These are phyloP conservation scores for Rhodamnia argentea DNA, from an alignment of 345 rosid species.

Conservation along the genomic window DNA sequence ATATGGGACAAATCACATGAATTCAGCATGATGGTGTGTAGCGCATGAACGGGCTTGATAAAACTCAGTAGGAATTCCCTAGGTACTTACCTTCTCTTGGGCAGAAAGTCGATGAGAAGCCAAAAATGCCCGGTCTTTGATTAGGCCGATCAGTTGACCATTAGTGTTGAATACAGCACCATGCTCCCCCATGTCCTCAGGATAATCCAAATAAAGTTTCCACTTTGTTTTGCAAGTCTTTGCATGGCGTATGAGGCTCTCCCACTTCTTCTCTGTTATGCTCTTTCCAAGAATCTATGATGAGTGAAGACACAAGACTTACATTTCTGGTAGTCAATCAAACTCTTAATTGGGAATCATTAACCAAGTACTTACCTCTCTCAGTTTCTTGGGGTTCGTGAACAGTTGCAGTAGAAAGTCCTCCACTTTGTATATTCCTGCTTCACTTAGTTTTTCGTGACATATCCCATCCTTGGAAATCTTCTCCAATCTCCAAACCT, in stretches of 20 bases:
- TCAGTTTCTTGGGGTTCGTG: slow-evolving; percentile 38
- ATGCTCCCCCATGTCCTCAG: neutral
- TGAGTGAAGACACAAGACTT: neutral
- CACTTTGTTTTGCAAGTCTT: neutral
- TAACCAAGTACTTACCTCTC: neutral
- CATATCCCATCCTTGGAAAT: slow-evolving; percentile 76
- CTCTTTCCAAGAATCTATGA: neutral
- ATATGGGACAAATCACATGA: neutral
- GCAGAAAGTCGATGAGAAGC: neutral
- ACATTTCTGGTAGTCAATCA: neutral
- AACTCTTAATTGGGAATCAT: too few species aligned
- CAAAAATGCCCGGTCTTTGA: neutral
- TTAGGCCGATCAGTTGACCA: neutral
- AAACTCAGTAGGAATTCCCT: neutral
- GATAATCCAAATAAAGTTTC: neutral
- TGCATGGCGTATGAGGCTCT: neutral
- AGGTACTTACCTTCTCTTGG: neutral
- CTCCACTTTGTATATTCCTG: slow-evolving; percentile 61
- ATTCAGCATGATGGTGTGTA: neutral
- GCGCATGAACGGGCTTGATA: neutral
- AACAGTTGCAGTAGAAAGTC: slow-evolving; percentile 60
- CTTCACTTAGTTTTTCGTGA: slow-evolving; percentile 65
- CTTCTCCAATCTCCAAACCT: slow-evolving; percentile 86
- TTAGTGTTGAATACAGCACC: neutral
- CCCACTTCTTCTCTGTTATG: neutral